Conservation (phyloP, 2,329 filamentous ascomycete species). For the Fusarium redolens region DNA sequence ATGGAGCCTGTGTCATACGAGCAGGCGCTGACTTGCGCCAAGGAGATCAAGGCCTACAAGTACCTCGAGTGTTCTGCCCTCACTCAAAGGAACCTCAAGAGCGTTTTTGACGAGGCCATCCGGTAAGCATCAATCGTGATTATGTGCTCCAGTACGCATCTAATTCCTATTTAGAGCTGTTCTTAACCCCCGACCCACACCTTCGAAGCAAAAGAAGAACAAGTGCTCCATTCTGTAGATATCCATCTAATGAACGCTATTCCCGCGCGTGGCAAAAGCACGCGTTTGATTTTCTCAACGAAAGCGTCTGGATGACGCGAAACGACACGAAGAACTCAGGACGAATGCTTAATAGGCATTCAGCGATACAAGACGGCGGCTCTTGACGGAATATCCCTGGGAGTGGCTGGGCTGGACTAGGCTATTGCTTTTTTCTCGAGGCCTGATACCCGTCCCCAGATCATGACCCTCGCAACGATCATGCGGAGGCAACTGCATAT, state of each 20-base stretch:
- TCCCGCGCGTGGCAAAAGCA: constrained; percentile 5
- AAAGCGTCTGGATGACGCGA: constrained; percentile 40
- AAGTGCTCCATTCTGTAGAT: constrained; percentile 77
- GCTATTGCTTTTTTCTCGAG: constrained; percentile 19
- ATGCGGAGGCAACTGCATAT: constrained; percentile 41
- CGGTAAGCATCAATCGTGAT: constrained; percentile 70
- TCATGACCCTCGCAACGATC: constrained; percentile 21
- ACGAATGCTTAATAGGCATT: constrained; percentile 38
- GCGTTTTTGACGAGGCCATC: constrained; percentile 98
- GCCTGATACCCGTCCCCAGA: constrained; percentile 16
- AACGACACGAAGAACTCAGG: constrained; percentile 43
- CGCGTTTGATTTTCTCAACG: constrained; percentile 34
- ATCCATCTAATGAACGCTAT: constrained; percentile 24
- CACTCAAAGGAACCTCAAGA: constrained; percentile 97
- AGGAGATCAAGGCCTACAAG: constrained; percentile 96
- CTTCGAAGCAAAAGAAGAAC: constrained; percentile 69
- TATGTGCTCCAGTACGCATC: background rate
- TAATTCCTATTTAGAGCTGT: constrained; percentile 68
- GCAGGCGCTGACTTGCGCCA: constrained; percentile 86
- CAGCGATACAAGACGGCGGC: constrained; percentile 44
- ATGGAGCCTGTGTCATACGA: constrained; percentile 98
- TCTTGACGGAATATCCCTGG: constrained; percentile 41
- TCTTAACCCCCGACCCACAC: constrained; percentile 71
- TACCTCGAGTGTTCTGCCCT: constrained; percentile 98
- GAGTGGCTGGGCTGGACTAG: constrained; percentile 26